Evolutionary conservation across 139 green algal genomes (phyloP), one percentile per base, ranked within the genome.

Genomic region (Chlamydomonas sphaeroides): DNA sequence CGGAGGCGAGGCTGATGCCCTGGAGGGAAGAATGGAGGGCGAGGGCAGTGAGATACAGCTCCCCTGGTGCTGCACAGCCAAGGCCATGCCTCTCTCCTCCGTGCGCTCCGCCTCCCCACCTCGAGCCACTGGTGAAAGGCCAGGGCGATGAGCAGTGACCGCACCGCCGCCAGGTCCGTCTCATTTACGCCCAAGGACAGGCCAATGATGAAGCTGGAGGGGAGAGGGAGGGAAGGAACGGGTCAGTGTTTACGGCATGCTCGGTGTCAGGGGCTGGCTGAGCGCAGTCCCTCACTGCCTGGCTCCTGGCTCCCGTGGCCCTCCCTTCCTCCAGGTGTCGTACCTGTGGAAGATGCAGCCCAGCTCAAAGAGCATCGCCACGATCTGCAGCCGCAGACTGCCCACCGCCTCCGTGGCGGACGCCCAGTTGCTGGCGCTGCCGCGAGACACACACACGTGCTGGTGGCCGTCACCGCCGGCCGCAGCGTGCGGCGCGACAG

Each of bases 121-220:
- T 87, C 82, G 4, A 87, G 72, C 57, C 65, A 83, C 65, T 87
- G 82, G 56, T 87, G 82, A 65, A 87, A 83, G 39, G 51, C n/a
- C 39, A 87, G 72, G 17, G 73, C 73, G 68, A 87, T 78, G 38
- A 83, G 57, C 72, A 87, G 65, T 36, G 59, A 41, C 0, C 72
- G 35, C 33, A 85, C 68, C 68, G 57, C 76, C 32, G n/a, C 30
- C 38, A 38, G n/a, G 35, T 84, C 72, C 3, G 70, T 81, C 15
- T 74, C 56, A 21, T 83, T 83, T 21, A 86, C 73, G 3, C 85
- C 85, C 23, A 89, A 59, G 6, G 65, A 70, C 14, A 89, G 33
- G 5, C 85, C 85, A 48, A 89, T 89, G 68, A 89, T 81, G 56
- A 89, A 74, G 39, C 66, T 62, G 56, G n/a, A n/a, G n/a, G n/a